Base-by-base conservation (phyloP, 169 alveolate genomes). In the Cyclospora cayetanensis region DNA sequence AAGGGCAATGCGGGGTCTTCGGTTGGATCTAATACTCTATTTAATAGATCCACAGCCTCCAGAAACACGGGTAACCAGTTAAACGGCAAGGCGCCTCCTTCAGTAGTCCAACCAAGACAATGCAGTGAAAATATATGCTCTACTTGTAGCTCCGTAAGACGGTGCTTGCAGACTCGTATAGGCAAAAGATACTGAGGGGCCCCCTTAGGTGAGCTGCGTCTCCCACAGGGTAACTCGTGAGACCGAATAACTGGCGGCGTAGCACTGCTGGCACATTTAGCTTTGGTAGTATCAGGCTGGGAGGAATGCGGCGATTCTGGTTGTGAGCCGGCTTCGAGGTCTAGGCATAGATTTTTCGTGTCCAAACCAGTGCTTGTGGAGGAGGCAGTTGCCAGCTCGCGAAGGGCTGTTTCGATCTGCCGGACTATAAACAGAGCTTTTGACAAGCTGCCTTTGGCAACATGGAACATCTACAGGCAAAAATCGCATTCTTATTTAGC, bases 61-160 rank as follows among this genome's bases (percentile, higher is more conserved):
- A 80, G 74, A 37, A 80, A 80, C 9, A 34, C 53, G 53, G 12
- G 76, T 37, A 52, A 52, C 90, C 90, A 80, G 11, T 80, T 52
- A 29, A 52, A 50, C 50, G 50, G 90, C 90, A 80, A 9, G 76
- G 70, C 53, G 41, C 90, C 90, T 34, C 90, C 90, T 80, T 80
- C 90, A 18, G 90, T 50, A 2, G 90, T 80, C 90, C 90, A 80
- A 50, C 90, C 90, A 52, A 80, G 90, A 76, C 90, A 80, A 41
- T 52, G 53, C 60, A 53, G 39, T 22, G 90, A 80, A 53, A 80
- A 80, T 29, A 80, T 34, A 35, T 80, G 53, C 3, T 80, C 90
- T 39, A 52, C 90, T 34, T 80, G 76, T 31, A 80, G 18, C 60
- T 76, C 90, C 37, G 50, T 80, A 31, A 80, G 90, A 53, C 90